Evolutionary conservation across 352 stramenopile species (phyloP), one percentile per base, ranked within the genome.

Genomic region (Pythium volutum): DNA sequence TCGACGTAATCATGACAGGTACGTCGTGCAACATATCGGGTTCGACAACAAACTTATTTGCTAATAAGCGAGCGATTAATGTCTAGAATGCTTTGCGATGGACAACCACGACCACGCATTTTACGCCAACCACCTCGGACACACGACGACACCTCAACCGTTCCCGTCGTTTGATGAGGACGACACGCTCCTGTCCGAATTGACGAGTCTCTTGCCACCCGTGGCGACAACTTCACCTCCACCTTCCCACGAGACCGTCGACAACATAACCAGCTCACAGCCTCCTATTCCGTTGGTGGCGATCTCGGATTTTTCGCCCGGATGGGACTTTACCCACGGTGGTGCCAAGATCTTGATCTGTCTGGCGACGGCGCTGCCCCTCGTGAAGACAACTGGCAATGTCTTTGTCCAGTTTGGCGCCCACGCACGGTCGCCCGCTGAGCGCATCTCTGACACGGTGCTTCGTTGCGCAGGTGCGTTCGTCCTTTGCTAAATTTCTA

Each of bases 321-420:
- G 91, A 31, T 95, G 86, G 86, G 86, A 93, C 59, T 91, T 90
- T 56, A 55, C 67, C 48, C 57, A 81, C 15, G 86, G 86, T 20
- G 86, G 86, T 20, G 82, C 86, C 20, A 95, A 95, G 62, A 72
- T 95, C 20, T 57, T 95, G n/a, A 81, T 95, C 16, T 95, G 86
- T 34, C 56, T 92, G 7, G 79, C 75, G 31, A 58, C 77, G 23
- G 76, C 74, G 15, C 62, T 91, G 22, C 62, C 73, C 15, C 39
- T 16, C 23, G 1, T 33, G 10, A 55, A 45, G 31, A 16, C 63
- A 3, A 27, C 41, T 16, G 45, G 72, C 38, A 58, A 63, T 20
- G 58, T 95, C 2, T 89, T 87, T 61, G 82, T 95, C 16, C 79
- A 89, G 58, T 95, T 95, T 75, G 86, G 85, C 20, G 42, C 55